Evolutionary conservation across 768 basidiomycete genomes (phyloP).

Genomic region (Austroboletus eburneus): DNA sequence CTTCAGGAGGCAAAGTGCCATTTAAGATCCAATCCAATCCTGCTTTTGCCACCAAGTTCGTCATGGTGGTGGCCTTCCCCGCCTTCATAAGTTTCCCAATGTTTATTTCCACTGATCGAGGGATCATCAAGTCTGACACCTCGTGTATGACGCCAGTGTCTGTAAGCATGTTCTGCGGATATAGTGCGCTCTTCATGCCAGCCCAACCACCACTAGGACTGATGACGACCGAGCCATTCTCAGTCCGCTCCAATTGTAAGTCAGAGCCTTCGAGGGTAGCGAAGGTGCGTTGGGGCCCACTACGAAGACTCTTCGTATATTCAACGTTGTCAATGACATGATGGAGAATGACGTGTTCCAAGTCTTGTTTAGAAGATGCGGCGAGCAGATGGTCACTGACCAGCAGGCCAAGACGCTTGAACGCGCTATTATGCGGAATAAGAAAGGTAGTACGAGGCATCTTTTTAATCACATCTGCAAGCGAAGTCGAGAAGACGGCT

Average conservation of each 20-base stretch:
- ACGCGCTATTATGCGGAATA: conserved; percentile 87
- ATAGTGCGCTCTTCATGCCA: conserved; percentile 58
- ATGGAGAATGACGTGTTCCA: conserved; percentile 83
- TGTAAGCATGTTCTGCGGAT: conserved; percentile 69
- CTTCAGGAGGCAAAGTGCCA: conserved; percentile 74
- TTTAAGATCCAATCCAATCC: conserved; percentile 91
- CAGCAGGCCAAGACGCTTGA: conserved; percentile 76
- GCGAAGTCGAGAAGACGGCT: conserved; percentile 78
- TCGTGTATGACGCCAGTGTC: conserved; percentile 90
- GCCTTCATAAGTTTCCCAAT: conserved; percentile 89
- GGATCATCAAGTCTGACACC: conserved; percentile 79
- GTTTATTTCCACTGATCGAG: conserved; percentile 80
- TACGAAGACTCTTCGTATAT: conserved; percentile 59
- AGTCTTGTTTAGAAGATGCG: conserved; percentile 70
- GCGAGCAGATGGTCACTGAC: conserved; percentile 84
- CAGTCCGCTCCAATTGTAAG: conserved; percentile 62
- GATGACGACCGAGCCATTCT: conserved; percentile 44
- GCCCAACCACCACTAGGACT: conserved; percentile 77
- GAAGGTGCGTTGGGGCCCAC: conserved; percentile 69
- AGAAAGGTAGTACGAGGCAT: conserved; percentile 75
- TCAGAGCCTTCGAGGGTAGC: conserved; percentile 84
- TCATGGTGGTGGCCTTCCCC: conserved; percentile 86
- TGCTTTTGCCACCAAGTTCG: conserved; percentile 73
- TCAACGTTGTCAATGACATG: conserved; percentile 75
- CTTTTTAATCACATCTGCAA: conserved; percentile 64